These are phyloP conservation scores for Aquilaria malaccensis DNA, from an alignment of 345 rosid genomes.

Conservation along the genomic window DNA sequence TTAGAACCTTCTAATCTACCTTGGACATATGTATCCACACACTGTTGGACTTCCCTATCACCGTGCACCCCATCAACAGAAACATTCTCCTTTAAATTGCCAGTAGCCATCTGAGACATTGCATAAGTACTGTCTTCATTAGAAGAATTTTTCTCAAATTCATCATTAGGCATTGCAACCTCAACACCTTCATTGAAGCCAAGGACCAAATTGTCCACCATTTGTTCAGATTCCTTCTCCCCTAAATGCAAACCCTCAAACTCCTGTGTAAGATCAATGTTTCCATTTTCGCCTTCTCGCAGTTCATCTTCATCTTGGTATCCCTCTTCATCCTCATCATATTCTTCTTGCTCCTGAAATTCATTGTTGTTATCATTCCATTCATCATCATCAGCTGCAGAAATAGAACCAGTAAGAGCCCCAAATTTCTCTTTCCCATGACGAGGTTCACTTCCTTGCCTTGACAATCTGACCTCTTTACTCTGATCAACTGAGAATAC, in stretches of 20 bases:
- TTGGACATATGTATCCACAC: constrained; percentile 34
- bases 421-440: constrained; percentile 36
- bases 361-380: constrained; percentile 63
- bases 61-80: constrained; percentile 27
- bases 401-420: constrained; percentile 42
- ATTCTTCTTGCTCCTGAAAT: constrained; percentile 89
- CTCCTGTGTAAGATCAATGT: constrained; percentile 42
- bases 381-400: constrained; percentile 76
- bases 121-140: constrained; percentile 37
- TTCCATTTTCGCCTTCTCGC: constrained; percentile 65
- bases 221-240: constrained; percentile 42
- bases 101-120: constrained; percentile 32
- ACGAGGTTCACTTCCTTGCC: constrained; percentile 30
- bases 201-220: constrained; percentile 54
- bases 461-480: constrained; percentile 31
- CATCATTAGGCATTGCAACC: constrained; percentile 75
- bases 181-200: constrained; percentile 91
- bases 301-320: constrained; percentile 78
- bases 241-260: constrained; percentile 54
- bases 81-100: constrained; percentile 29
- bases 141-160: constrained; percentile 54
- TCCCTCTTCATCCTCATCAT: constrained; percentile 89
- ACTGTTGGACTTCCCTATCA: constrained; percentile 34
- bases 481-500: constrained; percentile 38
- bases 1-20: constrained; percentile 32